Evolutionary conservation across 129 eudicot genomes (phyloP).

Genomic region (Chrysanthemum makinoi): DNA sequence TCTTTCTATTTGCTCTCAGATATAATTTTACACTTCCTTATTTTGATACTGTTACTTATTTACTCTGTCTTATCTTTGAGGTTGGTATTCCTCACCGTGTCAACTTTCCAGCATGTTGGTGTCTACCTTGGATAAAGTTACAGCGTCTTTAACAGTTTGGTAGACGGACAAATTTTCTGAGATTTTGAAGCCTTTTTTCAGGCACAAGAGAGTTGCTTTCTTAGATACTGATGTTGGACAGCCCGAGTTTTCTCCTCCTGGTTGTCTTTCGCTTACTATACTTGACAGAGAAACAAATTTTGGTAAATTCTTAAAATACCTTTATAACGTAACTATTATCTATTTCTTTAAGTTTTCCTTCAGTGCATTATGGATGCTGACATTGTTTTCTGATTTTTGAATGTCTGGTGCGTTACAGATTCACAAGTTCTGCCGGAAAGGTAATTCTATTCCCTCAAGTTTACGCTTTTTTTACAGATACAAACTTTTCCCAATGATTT

Average conservation of each 20-base stretch:
- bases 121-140: background rate
- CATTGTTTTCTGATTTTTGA: slow-evolving; percentile 6
- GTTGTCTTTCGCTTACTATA: slow-evolving; percentile 80
- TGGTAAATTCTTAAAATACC: slow-evolving; percentile 38
- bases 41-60: too few relatives aligned
- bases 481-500: background rate
- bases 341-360: background rate
- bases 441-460: slow-evolving; percentile 33
- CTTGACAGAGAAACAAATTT: slow-evolving; percentile 51
- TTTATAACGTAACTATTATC: background rate
- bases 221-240: slow-evolving; percentile 99
- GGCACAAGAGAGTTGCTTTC: slow-evolving; percentile 81
- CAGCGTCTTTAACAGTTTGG: background rate
- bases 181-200: slow-evolving; percentile 23
- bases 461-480: background rate
- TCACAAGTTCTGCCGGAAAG: slow-evolving; percentile 74
- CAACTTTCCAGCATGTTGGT: background rate
- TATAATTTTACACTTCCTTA: too few relatives aligned
- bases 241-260: slow-evolving; percentile 94
- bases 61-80: too few relatives aligned
- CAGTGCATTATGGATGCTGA: slow-evolving; percentile 7
- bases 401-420: slow-evolving; percentile 42
- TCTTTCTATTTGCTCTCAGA: too few relatives aligned
- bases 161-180: background rate
- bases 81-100: too few relatives aligned